A percentile compares a stretch with the other conserved stretches of the same genome.
These are phyloP conservation scores for Gaultheria prostrata DNA, from an alignment of 148 eudicot genomes.

Conservation along the genomic window DNA sequence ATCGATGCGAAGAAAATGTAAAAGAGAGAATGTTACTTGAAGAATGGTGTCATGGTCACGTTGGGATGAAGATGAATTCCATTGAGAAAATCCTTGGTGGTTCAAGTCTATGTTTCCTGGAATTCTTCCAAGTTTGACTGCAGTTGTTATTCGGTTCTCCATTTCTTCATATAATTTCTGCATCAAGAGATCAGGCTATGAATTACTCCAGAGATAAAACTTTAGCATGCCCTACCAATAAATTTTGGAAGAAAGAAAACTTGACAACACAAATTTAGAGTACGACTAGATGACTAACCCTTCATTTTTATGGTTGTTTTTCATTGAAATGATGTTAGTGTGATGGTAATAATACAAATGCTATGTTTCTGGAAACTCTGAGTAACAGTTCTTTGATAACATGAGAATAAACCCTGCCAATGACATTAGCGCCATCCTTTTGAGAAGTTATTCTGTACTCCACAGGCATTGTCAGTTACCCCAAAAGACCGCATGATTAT, in stretches of 20 bases:
- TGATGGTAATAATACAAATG: neutral
- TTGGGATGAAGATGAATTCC: conserved; percentile 55
- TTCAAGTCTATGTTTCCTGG: conserved; percentile 32
- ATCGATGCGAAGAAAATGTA: neutral
- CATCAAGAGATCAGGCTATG: neutral
- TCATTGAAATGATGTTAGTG: neutral
- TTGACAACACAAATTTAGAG: neutral
- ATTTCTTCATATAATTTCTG: conserved; percentile 70
- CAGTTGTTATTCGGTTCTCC: conserved; percentile 52
- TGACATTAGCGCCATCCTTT: no score
- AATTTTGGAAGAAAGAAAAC: neutral
- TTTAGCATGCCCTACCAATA: neutral
- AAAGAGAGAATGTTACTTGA: conserved; percentile 41
- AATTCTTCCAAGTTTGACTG: conserved; percentile 37
- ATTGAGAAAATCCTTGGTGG: conserved; percentile 66
- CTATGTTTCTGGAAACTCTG: neutral
- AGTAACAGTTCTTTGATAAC: no score
- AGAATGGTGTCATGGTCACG: conserved; percentile 71
- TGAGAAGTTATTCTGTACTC: no score
- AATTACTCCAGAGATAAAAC: neutral
- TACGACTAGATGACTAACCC: neutral
- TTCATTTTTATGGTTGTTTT: neutral
- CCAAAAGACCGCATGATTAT: neutral
- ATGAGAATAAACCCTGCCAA: no score
- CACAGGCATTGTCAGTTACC: neutral